Base-by-base conservation (phyloP, 352 stramenopile genomes). In the Thraustochytrium striatum region DNA sequence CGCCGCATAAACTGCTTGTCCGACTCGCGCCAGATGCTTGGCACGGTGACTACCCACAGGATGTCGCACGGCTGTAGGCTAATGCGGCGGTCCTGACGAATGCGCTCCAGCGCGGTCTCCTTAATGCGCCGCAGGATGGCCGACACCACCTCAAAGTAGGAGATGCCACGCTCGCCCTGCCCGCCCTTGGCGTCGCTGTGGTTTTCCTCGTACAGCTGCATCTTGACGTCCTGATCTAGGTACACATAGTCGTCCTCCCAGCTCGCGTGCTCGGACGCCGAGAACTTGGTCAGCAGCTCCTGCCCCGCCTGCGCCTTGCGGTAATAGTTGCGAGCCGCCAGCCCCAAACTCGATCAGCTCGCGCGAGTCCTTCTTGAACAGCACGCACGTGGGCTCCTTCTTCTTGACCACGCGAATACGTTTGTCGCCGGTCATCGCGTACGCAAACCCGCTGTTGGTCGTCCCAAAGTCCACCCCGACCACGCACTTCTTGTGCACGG, bases 1-100 rank as follows among this genome's bases (percentile, higher is more conserved):
- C 58, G 70, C 7, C 70, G 55, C 53, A 80, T 80, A 39, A 80
- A 80, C 36, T 80, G 70, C 36, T 80, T 80, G 58, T 80, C 70
- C 1, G 55, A 69, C 58, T 80, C 70, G 55, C 58, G 55, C 70
- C 70, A 80, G 2, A 80, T 79, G 16, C 33, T 59, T 7, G 70
- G 70, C n/a, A 80, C 70, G 1, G 70, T 80, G 13, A 80, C 13
- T 0, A 80, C 70, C 70, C 70, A 80, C 16, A 80, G 70, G 61
- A 55, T 41, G 19, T 80, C 70, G 2, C 25, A n/a, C 7, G 43
- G 11, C 0, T 8, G 3, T 3, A 80, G 33, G 16, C 3, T 70
- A 30, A 57, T 35, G 19, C 28, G 9, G 57, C 39, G 33, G 9
- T 69, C 7, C 19, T 36, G 30, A 28, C 9, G 13, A n/a, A 75